These are phyloP conservation scores for Saururus chinensis DNA, from an alignment of 164 flowering plant species.

Conservation along the genomic window DNA sequence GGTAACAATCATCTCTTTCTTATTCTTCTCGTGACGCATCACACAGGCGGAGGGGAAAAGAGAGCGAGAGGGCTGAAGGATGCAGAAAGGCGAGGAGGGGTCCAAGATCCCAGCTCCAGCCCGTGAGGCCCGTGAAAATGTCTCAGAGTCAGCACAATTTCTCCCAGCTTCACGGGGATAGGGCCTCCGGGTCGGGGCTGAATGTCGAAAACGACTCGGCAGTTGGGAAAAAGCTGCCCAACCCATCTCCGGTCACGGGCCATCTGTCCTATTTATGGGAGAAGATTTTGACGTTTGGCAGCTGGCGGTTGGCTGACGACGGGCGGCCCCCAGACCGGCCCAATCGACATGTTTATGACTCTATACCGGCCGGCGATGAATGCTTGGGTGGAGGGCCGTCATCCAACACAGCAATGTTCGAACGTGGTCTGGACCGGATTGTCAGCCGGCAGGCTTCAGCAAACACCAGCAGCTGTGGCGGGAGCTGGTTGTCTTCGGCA, in stretches of 20 bases:
- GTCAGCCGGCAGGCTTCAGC: slow-evolving; percentile 44
- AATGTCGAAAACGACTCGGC: slow-evolving; percentile 21
- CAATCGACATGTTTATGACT: slow-evolving; percentile 7
- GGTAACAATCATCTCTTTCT: background rate
- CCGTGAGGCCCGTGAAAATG: slow-evolving; percentile 35
- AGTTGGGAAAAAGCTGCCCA: slow-evolving; percentile 8
- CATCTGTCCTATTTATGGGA: slow-evolving; percentile 18
- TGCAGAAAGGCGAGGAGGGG: background rate
- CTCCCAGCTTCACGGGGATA: slow-evolving; percentile 51
- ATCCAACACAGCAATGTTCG: slow-evolving; percentile 15
- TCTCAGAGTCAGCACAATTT: slow-evolving; percentile 63
- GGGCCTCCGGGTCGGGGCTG: slow-evolving; percentile 9
- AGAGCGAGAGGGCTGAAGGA: background rate
- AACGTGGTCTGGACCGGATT: slow-evolving; percentile 8
- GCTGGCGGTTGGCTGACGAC: slow-evolving; percentile 28
- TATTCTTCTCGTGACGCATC: background rate
- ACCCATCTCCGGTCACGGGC: slow-evolving; percentile 31
- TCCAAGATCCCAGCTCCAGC: background rate
- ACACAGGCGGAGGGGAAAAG: background rate
- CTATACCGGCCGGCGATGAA: slow-evolving; percentile 17
- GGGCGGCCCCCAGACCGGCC: slow-evolving; percentile 2
- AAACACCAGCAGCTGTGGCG: slow-evolving; percentile 55
- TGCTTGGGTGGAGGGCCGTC: no score
- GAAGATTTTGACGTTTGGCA: slow-evolving; percentile 31
- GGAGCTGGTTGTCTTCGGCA: slow-evolving; percentile 59